A percentile compares a stretch with the other conserved stretches of the same genome.
These are phyloP conservation scores for Candida glaebosa DNA, from an alignment of 805 yeast genomes.

Conservation along the genomic window DNA sequence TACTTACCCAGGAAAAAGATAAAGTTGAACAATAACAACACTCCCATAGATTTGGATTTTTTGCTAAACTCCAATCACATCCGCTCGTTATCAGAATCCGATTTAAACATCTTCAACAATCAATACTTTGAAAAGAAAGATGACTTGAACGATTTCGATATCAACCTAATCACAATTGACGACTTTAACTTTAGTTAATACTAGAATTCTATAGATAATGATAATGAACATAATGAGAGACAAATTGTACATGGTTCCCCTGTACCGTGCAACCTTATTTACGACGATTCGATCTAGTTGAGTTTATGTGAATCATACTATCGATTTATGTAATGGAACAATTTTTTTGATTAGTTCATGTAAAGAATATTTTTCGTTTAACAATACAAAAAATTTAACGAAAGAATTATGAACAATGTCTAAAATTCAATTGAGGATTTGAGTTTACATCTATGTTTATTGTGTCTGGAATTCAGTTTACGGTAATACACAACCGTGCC, in stretches of 20 bases:
- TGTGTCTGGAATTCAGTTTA: too few species aligned
- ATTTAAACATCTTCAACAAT: not conserved
- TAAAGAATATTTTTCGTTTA: not conserved
- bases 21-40: not conserved
- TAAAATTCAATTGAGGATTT: too few species aligned
- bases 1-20: not conserved
- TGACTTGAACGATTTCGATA: not conserved
- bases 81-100: not conserved
- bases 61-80: not conserved
- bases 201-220: not conserved
- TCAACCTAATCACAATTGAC: not conserved
- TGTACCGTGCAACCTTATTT: not conserved
- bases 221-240: not conserved
- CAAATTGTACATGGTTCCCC: too few species aligned
- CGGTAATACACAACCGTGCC: too few species aligned
- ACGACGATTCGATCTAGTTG: not conserved
- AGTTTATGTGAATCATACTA: not conserved
- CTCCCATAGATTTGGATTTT: not conserved
- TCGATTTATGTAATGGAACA: not conserved
- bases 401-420: too few species aligned
- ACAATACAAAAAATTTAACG: too few species aligned
- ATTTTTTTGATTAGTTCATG: too few species aligned
- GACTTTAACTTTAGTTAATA: slow-evolving; percentile 1
- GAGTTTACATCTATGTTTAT: too few species aligned
- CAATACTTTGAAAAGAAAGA: not conserved